Conservation (phyloP, 108 stramenopile species). For the Thalassiosira profunda region DNA sequence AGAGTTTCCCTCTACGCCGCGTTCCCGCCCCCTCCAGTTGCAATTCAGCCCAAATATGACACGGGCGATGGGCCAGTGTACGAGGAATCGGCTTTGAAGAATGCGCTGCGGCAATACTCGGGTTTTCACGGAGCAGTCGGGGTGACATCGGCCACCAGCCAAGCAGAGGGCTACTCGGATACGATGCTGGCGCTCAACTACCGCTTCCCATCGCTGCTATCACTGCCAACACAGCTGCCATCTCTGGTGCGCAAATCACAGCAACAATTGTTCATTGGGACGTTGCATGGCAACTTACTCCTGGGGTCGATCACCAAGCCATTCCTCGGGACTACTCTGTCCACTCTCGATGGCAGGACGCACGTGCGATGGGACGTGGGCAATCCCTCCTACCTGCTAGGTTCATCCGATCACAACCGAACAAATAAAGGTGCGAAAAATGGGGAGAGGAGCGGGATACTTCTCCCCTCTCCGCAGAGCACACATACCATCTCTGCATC, state of each 20-base stretch:
- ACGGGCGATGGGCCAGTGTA: background rate
- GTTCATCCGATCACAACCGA: background rate
- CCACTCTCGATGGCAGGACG: constrained; percentile 25
- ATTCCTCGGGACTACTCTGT: constrained; percentile 19
- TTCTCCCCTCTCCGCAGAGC: background rate
- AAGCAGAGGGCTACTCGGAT: constrained; percentile 21
- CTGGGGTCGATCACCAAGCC: constrained; percentile 13
- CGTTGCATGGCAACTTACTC: constrained; percentile 21
- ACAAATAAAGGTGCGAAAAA: background rate
- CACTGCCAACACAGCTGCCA: background rate
- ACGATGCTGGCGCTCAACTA: constrained; percentile 35
- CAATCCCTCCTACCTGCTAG: background rate
- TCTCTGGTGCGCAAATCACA: background rate
- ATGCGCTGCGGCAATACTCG: constrained; percentile 28
- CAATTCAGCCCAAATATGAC: background rate
- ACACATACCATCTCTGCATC: constrained; percentile 15
- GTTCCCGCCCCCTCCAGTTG: constrained; percentile 32
- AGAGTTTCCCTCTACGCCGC: constrained; percentile 33
- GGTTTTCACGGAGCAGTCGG: constrained; percentile 35
- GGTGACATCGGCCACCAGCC: constrained; percentile 8
- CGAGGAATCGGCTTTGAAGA: constrained; percentile 8
- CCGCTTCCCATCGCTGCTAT: constrained; percentile 26
- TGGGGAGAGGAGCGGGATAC: constrained; percentile 7
- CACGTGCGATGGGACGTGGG: constrained; percentile 8
- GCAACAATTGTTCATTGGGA: background rate